Percentiles rank a stretch among this genome's conserved stretches.
phyloP scores from a whole-genome alignment of 768 basidiomycete species.

The Lactifluus echinatus region DNA sequence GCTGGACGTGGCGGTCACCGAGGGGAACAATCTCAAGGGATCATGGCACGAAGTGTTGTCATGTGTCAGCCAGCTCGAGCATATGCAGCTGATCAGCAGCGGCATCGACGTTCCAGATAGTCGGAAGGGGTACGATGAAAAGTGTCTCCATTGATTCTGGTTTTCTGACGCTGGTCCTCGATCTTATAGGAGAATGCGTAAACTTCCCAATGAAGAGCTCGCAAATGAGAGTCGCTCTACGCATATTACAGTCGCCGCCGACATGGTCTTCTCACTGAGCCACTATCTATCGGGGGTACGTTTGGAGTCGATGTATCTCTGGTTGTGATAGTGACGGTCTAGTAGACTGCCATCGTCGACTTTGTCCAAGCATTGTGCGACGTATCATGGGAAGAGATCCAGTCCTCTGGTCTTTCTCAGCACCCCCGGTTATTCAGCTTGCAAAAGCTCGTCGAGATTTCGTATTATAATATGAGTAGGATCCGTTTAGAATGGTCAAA shows the following conservation, averaged over 20 bases:
- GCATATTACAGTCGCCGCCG: conserved; percentile 96
- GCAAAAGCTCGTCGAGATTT: conserved; percentile 97
- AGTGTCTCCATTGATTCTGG: background rate
- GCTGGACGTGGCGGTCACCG: conserved; percentile 90
- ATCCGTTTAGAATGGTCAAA: conserved; percentile 98
- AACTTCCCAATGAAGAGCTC: conserved; percentile 81
- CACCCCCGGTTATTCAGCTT: conserved; percentile 94
- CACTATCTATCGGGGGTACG: conserved; percentile 90
- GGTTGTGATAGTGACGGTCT: conserved; percentile 1
- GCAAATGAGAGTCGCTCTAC: conserved; percentile 96
- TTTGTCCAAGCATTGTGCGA: conserved; percentile 94
- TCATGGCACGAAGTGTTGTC: conserved; percentile 95
- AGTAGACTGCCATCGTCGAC: conserved; percentile 90
- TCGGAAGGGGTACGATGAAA: conserved; percentile 61
- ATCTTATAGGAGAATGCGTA: conserved; percentile 36
- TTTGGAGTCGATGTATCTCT: conserved; percentile 12
- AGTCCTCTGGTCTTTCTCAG: conserved; percentile 89
- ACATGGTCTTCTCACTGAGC: conserved; percentile 97
- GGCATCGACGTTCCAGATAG: conserved; percentile 82
- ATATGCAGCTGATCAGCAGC: conserved; percentile 94
- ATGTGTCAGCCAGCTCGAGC: conserved; percentile 96
- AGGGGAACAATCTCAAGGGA: conserved; percentile 91
- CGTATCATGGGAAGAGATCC: conserved; percentile 99
- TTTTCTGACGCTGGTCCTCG: conserved; percentile 16
- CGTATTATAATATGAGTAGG: conserved; percentile 98